Conservation (phyloP, 2,329 filamentous ascomycete genomes). For the Diaporthe citriasiana region DNA sequence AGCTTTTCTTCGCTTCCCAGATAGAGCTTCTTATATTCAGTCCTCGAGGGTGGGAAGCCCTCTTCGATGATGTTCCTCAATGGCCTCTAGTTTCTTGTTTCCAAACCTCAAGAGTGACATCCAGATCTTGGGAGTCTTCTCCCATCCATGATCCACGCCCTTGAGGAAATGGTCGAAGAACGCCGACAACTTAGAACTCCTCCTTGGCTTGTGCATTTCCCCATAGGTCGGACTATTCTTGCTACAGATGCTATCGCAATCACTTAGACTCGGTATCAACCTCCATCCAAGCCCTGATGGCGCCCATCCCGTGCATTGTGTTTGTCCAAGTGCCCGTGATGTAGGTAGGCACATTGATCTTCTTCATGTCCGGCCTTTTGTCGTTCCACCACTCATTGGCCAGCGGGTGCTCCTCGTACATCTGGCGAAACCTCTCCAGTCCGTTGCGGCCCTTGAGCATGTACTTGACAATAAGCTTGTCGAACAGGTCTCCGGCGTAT, state of each 20-base stretch:
- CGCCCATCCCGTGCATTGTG: conserved; percentile 54
- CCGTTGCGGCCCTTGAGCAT: conserved; percentile 52
- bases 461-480: conserved; percentile 54
- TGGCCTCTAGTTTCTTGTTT: conserved; percentile 46
- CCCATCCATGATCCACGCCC: conserved; percentile 59
- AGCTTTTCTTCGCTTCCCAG: conserved; percentile 35
- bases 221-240: conserved; percentile 62
- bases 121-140: conserved; percentile 59
- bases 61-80: conserved; percentile 51
- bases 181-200: conserved; percentile 55
- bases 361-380: conserved; percentile 53
- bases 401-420: conserved; percentile 54
- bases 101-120: conserved; percentile 57
- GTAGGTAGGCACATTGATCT: conserved; percentile 54
- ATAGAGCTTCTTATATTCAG: conserved; percentile 52
- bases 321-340: conserved; percentile 52
- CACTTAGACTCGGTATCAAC: conserved; percentile 55
- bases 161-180: conserved; percentile 63
- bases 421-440: conserved; percentile 58
- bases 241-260: conserved; percentile 54
- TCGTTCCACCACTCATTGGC: conserved; percentile 55
- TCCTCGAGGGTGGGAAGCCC: conserved; percentile 54
- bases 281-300: conserved; percentile 54
- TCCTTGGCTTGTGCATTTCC: conserved; percentile 50
- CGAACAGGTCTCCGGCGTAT: conserved; percentile 57